phyloP scores from a whole-genome alignment of 2,329 filamentous ascomycete genomes.

The Colletotrichum cereale region DNA sequence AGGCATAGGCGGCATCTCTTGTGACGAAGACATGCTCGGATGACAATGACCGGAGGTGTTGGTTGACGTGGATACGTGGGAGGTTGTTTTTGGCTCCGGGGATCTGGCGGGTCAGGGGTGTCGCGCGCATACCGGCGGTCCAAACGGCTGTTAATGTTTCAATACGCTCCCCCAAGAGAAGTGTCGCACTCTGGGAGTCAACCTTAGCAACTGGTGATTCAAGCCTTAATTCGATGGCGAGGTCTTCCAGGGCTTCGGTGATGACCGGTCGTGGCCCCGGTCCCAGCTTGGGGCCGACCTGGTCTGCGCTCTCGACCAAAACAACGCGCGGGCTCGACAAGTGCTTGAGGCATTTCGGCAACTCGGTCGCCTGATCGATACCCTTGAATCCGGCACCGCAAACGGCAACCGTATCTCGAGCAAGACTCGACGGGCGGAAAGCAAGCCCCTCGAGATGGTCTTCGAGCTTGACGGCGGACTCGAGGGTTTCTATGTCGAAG shows the following conservation, averaged over 20 bases:
- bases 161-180: conserved; percentile 50
- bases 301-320: conserved; percentile 46
- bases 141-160: conserved; percentile 51
- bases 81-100: conserved; percentile 45
- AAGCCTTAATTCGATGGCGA: conserved; percentile 49
- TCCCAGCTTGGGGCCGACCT: conserved; percentile 51
- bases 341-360: conserved; percentile 46
- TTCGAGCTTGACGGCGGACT: conserved; percentile 45
- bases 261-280: conserved; percentile 50
- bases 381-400: conserved; percentile 53
- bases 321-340: conserved; percentile 43
- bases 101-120: conserved; percentile 50
- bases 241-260: conserved; percentile 45
- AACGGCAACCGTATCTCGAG: conserved; percentile 52
- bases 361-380: conserved; percentile 48
- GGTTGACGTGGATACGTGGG: conserved; percentile 48
- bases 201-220: conserved; percentile 45
- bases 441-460: conserved; percentile 47
- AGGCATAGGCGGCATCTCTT: conserved; percentile 50
- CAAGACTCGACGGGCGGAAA: conserved; percentile 42
- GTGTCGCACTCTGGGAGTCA: conserved; percentile 44
- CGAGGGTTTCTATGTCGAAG: conserved; percentile 51
- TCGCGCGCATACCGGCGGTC: conserved; percentile 53
- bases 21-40: conserved; percentile 47
- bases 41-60: conserved; percentile 46